Conservation (phyloP, 2,329 filamentous ascomycete genomes). For the Aspergillus luchuensis region DNA sequence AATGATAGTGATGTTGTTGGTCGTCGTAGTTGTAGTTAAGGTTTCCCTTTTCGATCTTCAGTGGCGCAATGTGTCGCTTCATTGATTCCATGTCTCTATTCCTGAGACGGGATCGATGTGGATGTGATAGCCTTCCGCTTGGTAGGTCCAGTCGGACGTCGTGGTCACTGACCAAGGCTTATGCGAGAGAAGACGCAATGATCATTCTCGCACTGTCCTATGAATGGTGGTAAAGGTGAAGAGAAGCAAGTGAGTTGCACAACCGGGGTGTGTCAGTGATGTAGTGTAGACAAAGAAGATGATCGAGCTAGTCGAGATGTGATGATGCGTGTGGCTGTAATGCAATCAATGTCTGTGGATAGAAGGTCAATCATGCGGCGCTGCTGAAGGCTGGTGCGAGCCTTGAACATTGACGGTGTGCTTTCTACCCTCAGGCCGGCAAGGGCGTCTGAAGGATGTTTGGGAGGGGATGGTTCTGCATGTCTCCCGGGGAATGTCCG, state of each 20-base stretch:
- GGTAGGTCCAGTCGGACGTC: slow-evolving; percentile 18
- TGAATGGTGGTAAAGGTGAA: background rate
- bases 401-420: slow-evolving; percentile 14
- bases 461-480: slow-evolving; percentile 17
- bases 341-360: background rate
- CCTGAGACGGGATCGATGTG: background rate
- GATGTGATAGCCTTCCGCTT: background rate
- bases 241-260: too few relatives aligned
- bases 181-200: slow-evolving; percentile 28
- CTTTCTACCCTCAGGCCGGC: slow-evolving; percentile 19
- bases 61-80: slow-evolving; percentile 40
- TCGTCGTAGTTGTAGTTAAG: slow-evolving; percentile 24
- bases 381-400: slow-evolving; percentile 7
- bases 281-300: background rate
- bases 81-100: slow-evolving; percentile 36
- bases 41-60: slow-evolving; percentile 42
- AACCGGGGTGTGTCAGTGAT: too few relatives aligned
- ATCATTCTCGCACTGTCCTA: slow-evolving; percentile 28
- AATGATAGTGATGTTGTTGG: slow-evolving; percentile 31
- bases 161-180: slow-evolving; percentile 38
- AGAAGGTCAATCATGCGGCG: slow-evolving; percentile 8
- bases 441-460: slow-evolving; percentile 16
- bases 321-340: slow-evolving; percentile 9
- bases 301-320: slow-evolving; percentile 1
- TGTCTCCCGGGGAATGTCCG: slow-evolving; percentile 32